These are phyloP conservation scores for Pelargonium citronellum DNA, from an alignment of 441 rosid genomes.

Conservation along the genomic window DNA sequence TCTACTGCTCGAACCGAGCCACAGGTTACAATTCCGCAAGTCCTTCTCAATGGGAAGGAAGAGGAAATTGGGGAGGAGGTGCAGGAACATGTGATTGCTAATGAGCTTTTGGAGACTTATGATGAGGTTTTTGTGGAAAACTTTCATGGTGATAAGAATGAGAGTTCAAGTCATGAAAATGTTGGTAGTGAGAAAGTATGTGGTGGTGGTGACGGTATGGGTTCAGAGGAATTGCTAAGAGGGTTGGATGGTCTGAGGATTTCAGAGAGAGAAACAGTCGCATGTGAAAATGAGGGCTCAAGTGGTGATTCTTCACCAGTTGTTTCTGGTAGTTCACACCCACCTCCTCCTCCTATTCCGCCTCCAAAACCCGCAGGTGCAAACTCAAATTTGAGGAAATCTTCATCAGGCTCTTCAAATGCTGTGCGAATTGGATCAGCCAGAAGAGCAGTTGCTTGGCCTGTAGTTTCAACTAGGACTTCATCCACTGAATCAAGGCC, in stretches of 20 bases:
- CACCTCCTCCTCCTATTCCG: slow-evolving; percentile 82
- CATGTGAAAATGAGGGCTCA: slow-evolving; percentile 44
- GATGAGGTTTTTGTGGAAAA: slow-evolving; percentile 39
- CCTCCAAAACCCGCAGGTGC: slow-evolving; percentile 57
- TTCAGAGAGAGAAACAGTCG: slow-evolving; percentile 32
- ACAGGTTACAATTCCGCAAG: slow-evolving; percentile 37
- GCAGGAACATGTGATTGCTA: slow-evolving; percentile 43
- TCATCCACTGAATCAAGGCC: slow-evolving; percentile 84
- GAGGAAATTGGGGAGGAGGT: slow-evolving; percentile 53
- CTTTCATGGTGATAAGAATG: slow-evolving; percentile 27
- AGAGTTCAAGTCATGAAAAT: slow-evolving; percentile 35
- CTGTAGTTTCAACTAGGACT: slow-evolving; percentile 65
- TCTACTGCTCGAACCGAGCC: slow-evolving; percentile 39
- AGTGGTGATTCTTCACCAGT: slow-evolving; percentile 33
- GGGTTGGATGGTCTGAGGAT: slow-evolving; percentile 36
- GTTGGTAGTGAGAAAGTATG: slow-evolving; percentile 28
- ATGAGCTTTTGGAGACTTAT: slow-evolving; percentile 39
- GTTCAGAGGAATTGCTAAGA: slow-evolving; percentile 27
- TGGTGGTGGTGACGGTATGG: slow-evolving; percentile 28
- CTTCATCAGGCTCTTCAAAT: slow-evolving; percentile 43
- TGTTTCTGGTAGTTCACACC: slow-evolving; percentile 40
- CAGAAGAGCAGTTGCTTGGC: slow-evolving; percentile 68
- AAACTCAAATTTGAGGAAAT: slow-evolving; percentile 49
- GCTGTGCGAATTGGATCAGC: slow-evolving; percentile 49
- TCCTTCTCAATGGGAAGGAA: slow-evolving; percentile 36